Evolutionary conservation across 2,329 filamentous ascomycete species (phyloP).

Genomic region (Macroventuria anomochaeta): DNA sequence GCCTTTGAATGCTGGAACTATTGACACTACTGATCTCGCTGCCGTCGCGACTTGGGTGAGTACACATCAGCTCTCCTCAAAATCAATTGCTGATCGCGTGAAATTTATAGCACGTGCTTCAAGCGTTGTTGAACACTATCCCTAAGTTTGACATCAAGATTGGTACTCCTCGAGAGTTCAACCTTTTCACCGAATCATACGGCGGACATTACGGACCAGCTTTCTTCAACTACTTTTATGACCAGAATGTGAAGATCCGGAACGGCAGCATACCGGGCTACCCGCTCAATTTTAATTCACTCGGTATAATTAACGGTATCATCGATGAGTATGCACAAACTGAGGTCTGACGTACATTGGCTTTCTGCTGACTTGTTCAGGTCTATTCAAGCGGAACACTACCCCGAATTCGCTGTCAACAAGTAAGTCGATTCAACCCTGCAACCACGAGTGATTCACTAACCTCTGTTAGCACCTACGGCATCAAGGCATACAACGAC

Average conservation of each 20-base stretch:
- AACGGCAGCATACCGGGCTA: constrained; percentile 58
- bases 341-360: neutral
- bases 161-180: constrained; percentile 50
- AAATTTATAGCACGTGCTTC: constrained; percentile 28
- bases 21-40: constrained; percentile 64
- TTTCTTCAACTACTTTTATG: constrained; percentile 64
- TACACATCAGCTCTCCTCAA: constrained; percentile 16
- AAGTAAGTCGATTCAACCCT: constrained; percentile 26
- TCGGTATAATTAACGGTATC: constrained; percentile 60
- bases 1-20: constrained; percentile 54
- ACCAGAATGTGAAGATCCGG: constrained; percentile 62
- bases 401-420: constrained; percentile 60
- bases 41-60: constrained; percentile 50
- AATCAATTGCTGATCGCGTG: neutral
- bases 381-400: constrained; percentile 56
- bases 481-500: constrained; percentile 62
- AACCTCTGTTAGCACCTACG: constrained; percentile 52
- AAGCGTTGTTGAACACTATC: constrained; percentile 30
- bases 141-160: constrained; percentile 33
- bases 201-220: constrained; percentile 59
- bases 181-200: constrained; percentile 64
- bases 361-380: neutral
- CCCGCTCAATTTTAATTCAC: constrained; percentile 60
- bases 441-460: neutral
- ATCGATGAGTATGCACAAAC: constrained; percentile 41